Evolutionary conservation across 129 eudicot species (phyloP).

Genomic region (Ambrosia artemisiifolia): DNA sequence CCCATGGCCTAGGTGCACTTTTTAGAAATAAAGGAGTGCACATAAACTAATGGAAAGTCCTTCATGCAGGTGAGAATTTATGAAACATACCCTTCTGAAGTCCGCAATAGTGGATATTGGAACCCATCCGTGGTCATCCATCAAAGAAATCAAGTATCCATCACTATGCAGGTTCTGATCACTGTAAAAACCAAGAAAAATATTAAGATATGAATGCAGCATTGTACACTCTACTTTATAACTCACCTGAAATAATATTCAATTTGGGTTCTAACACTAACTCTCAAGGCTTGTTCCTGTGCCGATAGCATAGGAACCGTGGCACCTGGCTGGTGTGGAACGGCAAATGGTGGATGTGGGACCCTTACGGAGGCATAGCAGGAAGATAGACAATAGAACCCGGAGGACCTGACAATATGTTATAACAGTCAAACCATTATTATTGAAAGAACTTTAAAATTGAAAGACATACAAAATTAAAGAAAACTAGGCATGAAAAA

Average conservation of each 20-base stretch:
- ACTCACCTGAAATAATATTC: slow-evolving; percentile 92
- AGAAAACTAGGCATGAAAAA: no score
- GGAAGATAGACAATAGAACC: slow-evolving; percentile 69
- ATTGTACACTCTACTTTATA: neutral
- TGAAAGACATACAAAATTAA: neutral
- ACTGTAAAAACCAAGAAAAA: slow-evolving; percentile 53
- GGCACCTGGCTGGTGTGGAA: slow-evolving; percentile 53
- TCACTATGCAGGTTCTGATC: slow-evolving; percentile 75
- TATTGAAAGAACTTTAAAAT: slow-evolving; percentile 11
- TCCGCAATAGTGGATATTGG: slow-evolving; percentile 71
- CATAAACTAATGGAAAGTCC: neutral
- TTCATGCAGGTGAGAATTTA: neutral
- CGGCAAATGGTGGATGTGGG: slow-evolving; percentile 69
- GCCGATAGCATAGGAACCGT: slow-evolving; percentile 52
- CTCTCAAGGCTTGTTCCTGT: slow-evolving; percentile 44
- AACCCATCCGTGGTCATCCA: slow-evolving; percentile 95
- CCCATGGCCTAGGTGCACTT: no score
- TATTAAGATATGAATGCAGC: neutral
- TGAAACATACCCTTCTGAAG: slow-evolving; percentile 69
- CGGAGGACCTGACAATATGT: slow-evolving; percentile 62
- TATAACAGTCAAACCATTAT: slow-evolving; percentile 10
- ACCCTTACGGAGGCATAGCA: slow-evolving; percentile 65
- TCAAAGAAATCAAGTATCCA: slow-evolving; percentile 65
- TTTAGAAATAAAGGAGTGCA: neutral
- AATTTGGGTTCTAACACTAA: slow-evolving; percentile 66